Percentiles rank a stretch among this genome's conserved stretches.
Evolutionary conservation across 176 grass and related monocot species (phyloP).

Genomic region (Ampelocalamus luodianensis): DNA sequence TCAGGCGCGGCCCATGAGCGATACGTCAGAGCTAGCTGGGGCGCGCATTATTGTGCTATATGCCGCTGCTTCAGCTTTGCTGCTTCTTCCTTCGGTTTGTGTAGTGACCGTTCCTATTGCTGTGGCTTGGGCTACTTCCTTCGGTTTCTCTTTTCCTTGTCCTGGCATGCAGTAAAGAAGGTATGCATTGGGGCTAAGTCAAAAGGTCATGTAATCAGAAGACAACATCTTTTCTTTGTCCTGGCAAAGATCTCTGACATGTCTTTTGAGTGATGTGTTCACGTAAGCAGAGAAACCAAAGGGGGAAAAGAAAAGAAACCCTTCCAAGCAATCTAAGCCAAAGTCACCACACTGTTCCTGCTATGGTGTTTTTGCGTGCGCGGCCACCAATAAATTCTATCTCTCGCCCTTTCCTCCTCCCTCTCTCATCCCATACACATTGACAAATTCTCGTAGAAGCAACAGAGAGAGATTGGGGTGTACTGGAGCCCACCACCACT

Average conservation of each 20-base stretch:
- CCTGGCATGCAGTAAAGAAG: background rate
- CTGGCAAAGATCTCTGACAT: conserved; percentile 61
- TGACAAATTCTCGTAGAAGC: background rate
- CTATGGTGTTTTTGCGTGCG: background rate
- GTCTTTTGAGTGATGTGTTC: conserved; percentile 59
- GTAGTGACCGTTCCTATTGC: background rate
- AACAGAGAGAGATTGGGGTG: no score
- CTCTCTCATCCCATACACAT: background rate
- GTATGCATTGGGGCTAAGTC: conserved; percentile 40
- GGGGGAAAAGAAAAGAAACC: background rate
- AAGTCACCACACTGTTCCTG: background rate
- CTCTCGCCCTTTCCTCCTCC: background rate
- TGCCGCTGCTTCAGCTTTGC: no score
- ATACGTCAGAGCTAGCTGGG: no score
- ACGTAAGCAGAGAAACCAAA: background rate
- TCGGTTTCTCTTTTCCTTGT: conserved; percentile 52
- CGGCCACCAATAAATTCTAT: conserved; percentile 3
- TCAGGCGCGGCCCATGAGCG: no score
- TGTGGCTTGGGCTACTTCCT: conserved; percentile 48
- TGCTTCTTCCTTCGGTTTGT: background rate
- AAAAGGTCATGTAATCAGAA: conserved; percentile 51
- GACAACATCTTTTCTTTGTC: conserved; percentile 62
- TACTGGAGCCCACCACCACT: no score
- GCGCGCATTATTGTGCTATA: no score
- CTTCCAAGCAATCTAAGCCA: background rate